These are phyloP conservation scores for Akanthomyces uredinophilus DNA, from an alignment of 2,329 filamentous ascomycete species.

Conservation along the genomic window DNA sequence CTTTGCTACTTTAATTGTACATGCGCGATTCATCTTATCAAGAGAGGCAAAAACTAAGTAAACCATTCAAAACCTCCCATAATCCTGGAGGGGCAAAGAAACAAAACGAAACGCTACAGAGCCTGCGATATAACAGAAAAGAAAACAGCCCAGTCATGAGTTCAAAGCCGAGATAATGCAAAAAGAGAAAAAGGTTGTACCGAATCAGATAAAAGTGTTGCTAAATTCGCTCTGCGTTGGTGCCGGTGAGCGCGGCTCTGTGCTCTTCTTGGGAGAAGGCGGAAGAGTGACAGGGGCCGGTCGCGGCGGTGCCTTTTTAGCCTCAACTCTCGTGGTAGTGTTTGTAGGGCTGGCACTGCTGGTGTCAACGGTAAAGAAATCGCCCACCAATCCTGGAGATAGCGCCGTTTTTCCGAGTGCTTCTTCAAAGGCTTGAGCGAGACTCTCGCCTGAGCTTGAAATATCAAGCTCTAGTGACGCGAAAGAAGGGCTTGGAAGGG, in stretches of 20 bases:
- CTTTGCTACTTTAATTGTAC: neutral
- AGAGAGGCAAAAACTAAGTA: neutral
- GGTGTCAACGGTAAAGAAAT: conserved; percentile 19
- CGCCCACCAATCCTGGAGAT: neutral
- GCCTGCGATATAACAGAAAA: neutral
- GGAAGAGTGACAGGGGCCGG: conserved; percentile 27
- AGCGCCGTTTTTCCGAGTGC: conserved; percentile 7
- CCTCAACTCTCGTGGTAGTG: conserved; percentile 25
- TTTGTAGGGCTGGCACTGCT: neutral
- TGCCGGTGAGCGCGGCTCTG: neutral
- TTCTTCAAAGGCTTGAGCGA: conserved; percentile 28
- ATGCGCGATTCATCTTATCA: neutral
- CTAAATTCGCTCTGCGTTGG: neutral
- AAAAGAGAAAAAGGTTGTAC: neutral
- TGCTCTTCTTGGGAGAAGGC: conserved; percentile 16
- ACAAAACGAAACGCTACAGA: neutral
- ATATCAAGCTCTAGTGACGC: conserved; percentile 31
- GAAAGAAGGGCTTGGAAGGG: conserved; percentile 33
- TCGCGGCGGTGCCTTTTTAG: conserved; percentile 29
- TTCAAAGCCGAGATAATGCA: neutral
- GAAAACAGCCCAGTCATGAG: neutral
- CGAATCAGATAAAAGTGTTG: neutral
- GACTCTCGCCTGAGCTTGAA: conserved; percentile 27
- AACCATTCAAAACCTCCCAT: neutral
- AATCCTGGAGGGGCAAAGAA: neutral